Evolutionary conservation across 1,284 basidiomycete genomes (phyloP).

Genomic region (Trametes hirsuta): DNA sequence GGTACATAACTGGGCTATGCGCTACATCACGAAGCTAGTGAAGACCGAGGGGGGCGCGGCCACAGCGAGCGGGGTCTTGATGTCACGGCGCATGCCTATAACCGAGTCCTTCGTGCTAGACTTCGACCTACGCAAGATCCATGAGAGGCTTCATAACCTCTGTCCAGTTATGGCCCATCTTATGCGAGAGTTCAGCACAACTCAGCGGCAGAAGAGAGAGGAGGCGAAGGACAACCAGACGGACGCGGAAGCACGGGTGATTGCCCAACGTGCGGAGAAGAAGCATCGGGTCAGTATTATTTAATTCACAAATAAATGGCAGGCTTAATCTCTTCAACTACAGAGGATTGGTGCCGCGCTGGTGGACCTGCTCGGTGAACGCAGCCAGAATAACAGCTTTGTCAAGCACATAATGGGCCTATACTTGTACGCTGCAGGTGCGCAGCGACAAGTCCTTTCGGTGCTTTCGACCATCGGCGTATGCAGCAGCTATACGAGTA

Average conservation of each 20-base stretch:
- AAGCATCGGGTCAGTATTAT: no score
- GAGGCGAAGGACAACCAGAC: no score
- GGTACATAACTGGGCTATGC: no score
- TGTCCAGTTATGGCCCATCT: not conserved
- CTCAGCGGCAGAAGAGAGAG: not conserved
- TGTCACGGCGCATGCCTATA: not conserved
- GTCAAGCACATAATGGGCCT: conserved; percentile 30
- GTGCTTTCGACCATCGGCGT: conserved; percentile 33
- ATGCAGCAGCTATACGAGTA: conserved; percentile 9
- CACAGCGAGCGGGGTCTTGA: not conserved
- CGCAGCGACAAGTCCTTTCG: conserved; percentile 32
- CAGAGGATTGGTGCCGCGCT: not conserved
- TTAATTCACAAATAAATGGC: no score
- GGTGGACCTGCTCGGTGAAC: conserved; percentile 29
- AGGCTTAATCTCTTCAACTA: no score
- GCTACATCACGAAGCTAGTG: not conserved
- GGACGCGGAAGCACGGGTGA: no score
- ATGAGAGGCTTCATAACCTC: not conserved
- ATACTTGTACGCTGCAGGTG: conserved; percentile 37
- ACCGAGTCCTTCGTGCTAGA: not conserved
- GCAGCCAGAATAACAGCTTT: conserved; percentile 36
- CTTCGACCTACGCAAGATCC: not conserved
- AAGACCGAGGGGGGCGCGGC: not conserved
- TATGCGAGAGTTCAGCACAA: not conserved
- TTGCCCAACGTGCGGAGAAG: no score